Base-by-base conservation (phyloP, 257 asterid genomes). In the Lycium ferocissimum region DNA sequence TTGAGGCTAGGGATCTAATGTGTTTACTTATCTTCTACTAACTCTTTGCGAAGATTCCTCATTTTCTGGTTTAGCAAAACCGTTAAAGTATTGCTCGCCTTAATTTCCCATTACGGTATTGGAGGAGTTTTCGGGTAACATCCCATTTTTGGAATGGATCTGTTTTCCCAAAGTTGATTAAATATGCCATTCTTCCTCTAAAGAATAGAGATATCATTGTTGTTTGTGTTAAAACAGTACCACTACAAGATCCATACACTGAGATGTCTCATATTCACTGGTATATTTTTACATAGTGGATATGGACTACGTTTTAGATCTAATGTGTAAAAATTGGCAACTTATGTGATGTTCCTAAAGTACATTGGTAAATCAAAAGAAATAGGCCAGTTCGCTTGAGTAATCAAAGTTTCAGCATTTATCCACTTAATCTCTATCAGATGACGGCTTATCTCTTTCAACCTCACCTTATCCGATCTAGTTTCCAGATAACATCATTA, bases 1-100 rank as follows among this genome's bases (percentile, higher is more conserved):
- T 97, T 86, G 98, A 97, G 72, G 98, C 98, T 37, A 90, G 95
- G 84, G 98, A 94, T 97, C 97, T 93, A 89, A 69, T 59, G 35
- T 65, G 18, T 78, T 80, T 56, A 13, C 20, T 57, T 57, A 57
- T 57, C 62, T 13, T 57, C 20, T 57, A 57, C 62, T 13, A 15
- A 57, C 20, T 13, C 62, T 57, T 57, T 57, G 62, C 13, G 18
- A 57, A 57, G 20, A 56, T 3, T 56, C 61, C 61, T 56, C 61
- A 57, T 57, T 57, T 57, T 13, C 14, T 15, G 62, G 20, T 57
- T 57, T 4, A 57, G 20, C 15, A 57, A 13, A 15, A 57, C 62
- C 62, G 13, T 57, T 57, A 57, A 57, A 57, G 18, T 57, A 5
- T 57, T 57, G 20, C n/a, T 7, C 8, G 14, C n/a, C 62, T 57